Evolutionary conservation across 371 early-diverging fungal genomes (phyloP).

Genomic region (Nosema muscidifuracis): DNA sequence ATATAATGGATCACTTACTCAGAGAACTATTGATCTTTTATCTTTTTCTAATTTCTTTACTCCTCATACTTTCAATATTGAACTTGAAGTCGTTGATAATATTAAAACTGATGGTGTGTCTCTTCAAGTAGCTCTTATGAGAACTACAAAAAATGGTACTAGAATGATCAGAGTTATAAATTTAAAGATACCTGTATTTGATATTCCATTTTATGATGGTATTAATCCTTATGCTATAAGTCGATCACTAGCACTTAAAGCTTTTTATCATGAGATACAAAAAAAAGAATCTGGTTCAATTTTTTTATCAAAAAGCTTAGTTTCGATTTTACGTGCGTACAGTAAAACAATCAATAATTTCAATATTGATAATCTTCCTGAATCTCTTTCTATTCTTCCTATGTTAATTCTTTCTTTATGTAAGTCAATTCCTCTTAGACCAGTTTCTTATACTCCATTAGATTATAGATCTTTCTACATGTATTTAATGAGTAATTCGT

Average conservation of each 20-base stretch:
- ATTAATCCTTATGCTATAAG: constrained; percentile 49
- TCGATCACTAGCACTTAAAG: constrained; percentile 46
- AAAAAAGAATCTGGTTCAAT: constrained; percentile 43
- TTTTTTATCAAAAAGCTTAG: constrained; percentile 33
- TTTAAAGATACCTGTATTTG: constrained; percentile 71
- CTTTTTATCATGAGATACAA: constrained; percentile 46
- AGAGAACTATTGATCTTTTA: constrained; percentile 82
- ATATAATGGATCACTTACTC: constrained; percentile 67
- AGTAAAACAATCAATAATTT: constrained; percentile 25
- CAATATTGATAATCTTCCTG: constrained; percentile 12
- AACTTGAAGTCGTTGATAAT: constrained; percentile 75
- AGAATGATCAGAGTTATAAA: constrained; percentile 89
- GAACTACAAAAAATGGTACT: constrained; percentile 71
- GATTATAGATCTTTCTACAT: constrained; percentile 56
- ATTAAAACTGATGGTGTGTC: constrained; percentile 71
- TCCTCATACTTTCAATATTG: constrained; percentile 80
- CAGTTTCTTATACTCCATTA: constrained; percentile 42
- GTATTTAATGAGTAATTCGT: constrained; percentile 42
- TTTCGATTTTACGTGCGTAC: constrained; percentile 25
- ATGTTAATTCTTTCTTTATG: constrained; percentile 33
- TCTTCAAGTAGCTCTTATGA: constrained; percentile 88
- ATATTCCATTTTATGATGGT: constrained; percentile 23
- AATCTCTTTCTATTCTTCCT: constrained; percentile 50
- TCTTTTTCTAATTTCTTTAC: constrained; percentile 84
- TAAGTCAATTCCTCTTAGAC: constrained; percentile 58